A percentile compares a stretch with the other conserved stretches of the same genome.
These are phyloP conservation scores for Lipomyces yarrowii DNA, from an alignment of 1,139 yeast species.

Conservation along the genomic window DNA sequence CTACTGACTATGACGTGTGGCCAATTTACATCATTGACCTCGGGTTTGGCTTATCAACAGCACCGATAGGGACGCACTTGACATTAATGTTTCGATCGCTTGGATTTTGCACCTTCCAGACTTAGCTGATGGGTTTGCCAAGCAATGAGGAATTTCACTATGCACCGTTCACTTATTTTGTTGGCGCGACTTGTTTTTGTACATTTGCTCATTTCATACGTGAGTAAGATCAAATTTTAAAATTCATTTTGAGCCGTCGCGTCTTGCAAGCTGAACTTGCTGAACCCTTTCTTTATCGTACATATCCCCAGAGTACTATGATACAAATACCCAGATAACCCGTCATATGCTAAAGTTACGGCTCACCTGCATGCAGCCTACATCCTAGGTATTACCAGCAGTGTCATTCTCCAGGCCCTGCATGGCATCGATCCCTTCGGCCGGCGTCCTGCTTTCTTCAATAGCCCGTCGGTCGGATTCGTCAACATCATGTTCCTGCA, in stretches of 20 bases:
- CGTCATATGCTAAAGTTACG: background rate
- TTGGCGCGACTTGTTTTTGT: background rate
- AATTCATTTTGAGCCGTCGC: background rate
- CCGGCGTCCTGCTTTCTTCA: background rate
- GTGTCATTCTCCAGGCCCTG: constrained; percentile 14
- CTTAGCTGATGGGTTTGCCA: no score
- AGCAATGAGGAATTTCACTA: no score
- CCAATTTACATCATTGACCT: no score
- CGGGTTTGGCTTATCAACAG: no score
- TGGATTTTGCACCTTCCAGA: no score
- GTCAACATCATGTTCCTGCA: constrained; percentile 29
- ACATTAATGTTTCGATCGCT: no score
- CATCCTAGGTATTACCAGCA: constrained; percentile 16
- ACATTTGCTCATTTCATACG: background rate
- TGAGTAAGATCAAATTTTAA: background rate
- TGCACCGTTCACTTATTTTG: no score
- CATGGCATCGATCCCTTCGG: constrained; percentile 19
- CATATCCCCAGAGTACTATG: background rate
- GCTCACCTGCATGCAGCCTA: background rate
- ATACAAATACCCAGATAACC: background rate
- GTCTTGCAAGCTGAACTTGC: background rate
- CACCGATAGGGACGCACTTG: no score
- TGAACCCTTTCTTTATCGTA: background rate
- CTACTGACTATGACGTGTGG: no score
- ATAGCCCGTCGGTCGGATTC: constrained; percentile 22